Evolutionary conservation across 768 basidiomycete genomes (phyloP).

Genomic region (Serendipita vermifera): DNA sequence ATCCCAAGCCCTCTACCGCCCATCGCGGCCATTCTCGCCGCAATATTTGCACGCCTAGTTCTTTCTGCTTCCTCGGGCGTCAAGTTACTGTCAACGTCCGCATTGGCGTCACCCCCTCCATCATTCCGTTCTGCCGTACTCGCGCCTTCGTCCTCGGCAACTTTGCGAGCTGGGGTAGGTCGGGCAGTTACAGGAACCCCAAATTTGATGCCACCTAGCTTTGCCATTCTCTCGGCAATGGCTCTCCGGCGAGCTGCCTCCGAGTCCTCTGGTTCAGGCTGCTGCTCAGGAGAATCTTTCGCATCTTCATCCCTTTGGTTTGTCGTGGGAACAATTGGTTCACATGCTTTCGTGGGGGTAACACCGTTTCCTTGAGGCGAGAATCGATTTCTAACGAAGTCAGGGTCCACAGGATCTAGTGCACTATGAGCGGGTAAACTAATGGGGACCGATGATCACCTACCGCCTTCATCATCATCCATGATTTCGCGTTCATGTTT

Average conservation of each 20-base stretch:
- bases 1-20: constrained; percentile 49
- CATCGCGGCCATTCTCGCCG: constrained; percentile 40
- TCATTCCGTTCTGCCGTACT: constrained; percentile 50
- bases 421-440: not conserved
- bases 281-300: no score
- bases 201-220: constrained; percentile 73
- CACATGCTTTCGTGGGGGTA: not conserved
- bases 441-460: constrained; percentile 18
- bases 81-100: constrained; percentile 10
- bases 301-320: not conserved
- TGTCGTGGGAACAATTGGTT: constrained; percentile 4
- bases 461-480: constrained; percentile 53
- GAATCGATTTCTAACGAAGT: constrained; percentile 40
- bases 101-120: constrained; percentile 22
- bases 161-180: constrained; percentile 16
- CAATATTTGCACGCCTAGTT: constrained; percentile 36
- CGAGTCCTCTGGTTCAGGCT: constrained; percentile 36
- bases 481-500: constrained; percentile 41
- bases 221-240: constrained; percentile 92
- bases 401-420: constrained; percentile 57
- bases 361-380: constrained; percentile 21
- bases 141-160: constrained; percentile 20
- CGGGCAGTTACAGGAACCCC: constrained; percentile 35
- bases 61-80: constrained; percentile 23
- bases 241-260: constrained; percentile 42